These are phyloP conservation scores for Thalassiosira livingstoniorum DNA, from an alignment of 352 stramenopile species.

Conservation along the genomic window DNA sequence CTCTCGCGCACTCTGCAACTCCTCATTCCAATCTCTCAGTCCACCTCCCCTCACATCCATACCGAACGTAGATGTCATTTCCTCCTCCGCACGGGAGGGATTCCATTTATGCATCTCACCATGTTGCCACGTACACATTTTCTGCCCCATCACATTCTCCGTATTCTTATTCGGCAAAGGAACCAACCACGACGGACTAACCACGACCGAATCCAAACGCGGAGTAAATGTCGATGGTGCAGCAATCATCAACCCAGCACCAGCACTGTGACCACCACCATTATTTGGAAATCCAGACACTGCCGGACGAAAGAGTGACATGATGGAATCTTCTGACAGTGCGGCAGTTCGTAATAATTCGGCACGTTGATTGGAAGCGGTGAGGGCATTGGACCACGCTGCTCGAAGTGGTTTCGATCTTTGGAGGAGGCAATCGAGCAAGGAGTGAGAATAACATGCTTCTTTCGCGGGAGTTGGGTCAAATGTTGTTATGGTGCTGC, in stretches of 20 bases:
- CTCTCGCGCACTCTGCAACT: constrained; percentile 91
- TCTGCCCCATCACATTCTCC: constrained; percentile 19
- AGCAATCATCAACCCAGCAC: constrained; percentile 7
- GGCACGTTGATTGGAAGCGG: constrained; percentile 49
- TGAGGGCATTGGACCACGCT: constrained; percentile 36
- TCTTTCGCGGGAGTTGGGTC: constrained; percentile 84
- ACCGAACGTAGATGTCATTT: constrained; percentile 90
- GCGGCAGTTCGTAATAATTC: constrained; percentile 42
- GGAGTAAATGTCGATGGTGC: constrained; percentile 41
- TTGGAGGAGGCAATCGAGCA: constrained; percentile 81
- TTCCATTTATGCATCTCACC: constrained; percentile 75
- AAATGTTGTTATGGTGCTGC: constrained; percentile 86
- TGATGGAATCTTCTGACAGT: constrained; percentile 37
- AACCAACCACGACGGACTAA: constrained; percentile 77
- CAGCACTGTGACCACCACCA: constrained; percentile 21
- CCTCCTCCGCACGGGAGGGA: constrained; percentile 90
- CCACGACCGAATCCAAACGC: constrained; percentile 68
- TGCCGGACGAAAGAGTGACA: constrained; percentile 40
- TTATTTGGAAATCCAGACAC: constrained; percentile 45
- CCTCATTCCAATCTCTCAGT: constrained; percentile 96
- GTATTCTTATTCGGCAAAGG: constrained; percentile 41
- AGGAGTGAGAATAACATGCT: constrained; percentile 74
- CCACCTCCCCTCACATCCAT: constrained; percentile 92
- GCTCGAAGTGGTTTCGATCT: constrained; percentile 36
- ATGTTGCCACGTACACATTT: constrained; percentile 51